Percentiles rank a stretch among this genome's conserved stretches.
phyloP scores from a whole-genome alignment of 768 basidiomycete species.

The Termitomyces sp. region DNA sequence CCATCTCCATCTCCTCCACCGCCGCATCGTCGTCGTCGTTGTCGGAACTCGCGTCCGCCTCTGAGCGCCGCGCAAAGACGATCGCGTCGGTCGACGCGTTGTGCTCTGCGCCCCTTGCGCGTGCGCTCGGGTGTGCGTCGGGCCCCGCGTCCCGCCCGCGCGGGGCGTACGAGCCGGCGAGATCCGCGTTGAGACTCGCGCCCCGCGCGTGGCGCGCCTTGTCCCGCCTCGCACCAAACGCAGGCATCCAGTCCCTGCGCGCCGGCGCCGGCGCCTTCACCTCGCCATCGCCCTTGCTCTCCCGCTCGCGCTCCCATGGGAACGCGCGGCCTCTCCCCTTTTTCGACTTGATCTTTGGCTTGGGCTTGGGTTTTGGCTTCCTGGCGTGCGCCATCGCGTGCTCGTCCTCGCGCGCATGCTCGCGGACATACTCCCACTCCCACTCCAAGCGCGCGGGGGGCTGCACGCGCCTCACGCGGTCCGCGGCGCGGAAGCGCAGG shows the following conservation, averaged over 20 bases:
- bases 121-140: too few relatives aligned
- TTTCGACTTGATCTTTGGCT: too few relatives aligned
- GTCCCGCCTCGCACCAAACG: not conserved
- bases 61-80: conserved; percentile 3
- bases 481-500: not conserved
- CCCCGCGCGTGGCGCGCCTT: not conserved
- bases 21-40: not conserved
- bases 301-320: conserved; percentile 30
- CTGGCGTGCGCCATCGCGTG: too few relatives aligned
- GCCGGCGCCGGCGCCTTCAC: not conserved
- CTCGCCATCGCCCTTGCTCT: not conserved
- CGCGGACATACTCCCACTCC: too few relatives aligned
- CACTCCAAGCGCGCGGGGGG: too few relatives aligned
- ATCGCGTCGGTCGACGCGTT: conserved; percentile 1
- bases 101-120: too few relatives aligned
- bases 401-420: not conserved
- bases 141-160: too few relatives aligned
- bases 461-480: not conserved
- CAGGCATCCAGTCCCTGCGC: conserved; percentile 12
- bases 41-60: not conserved
- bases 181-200: too few relatives aligned
- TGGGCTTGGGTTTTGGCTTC: not conserved
- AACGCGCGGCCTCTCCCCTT: conserved; percentile 17
- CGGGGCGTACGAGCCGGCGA: too few relatives aligned
- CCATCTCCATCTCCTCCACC: not conserved